phyloP scores from a whole-genome alignment of 2,329 filamentous ascomycete species.

The Venturiaceae sp. region DNA sequence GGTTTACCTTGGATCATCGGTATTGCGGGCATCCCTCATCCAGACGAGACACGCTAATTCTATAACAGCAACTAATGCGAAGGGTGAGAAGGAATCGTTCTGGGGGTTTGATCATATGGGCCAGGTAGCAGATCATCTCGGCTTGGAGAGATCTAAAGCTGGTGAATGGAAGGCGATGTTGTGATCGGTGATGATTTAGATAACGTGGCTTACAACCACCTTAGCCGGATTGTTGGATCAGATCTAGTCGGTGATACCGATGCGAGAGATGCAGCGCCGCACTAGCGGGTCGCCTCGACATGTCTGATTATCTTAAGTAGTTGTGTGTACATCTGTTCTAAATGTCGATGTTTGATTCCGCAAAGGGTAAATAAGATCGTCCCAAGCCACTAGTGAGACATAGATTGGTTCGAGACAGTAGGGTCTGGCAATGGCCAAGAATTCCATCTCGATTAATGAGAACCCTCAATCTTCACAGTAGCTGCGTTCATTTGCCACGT shows the following conservation, averaged over 20 bases:
- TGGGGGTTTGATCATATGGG: constrained; percentile 54
- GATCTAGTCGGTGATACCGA: not conserved
- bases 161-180: constrained; percentile 29
- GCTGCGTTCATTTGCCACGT: too few species aligned
- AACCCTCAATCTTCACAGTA: too few species aligned
- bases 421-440: too few species aligned
- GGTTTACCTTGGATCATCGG: constrained; percentile 49
- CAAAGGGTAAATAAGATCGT: too few species aligned
- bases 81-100: constrained; percentile 44
- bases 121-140: constrained; percentile 42
- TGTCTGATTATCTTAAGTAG: not conserved
- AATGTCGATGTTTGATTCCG: too few species aligned
- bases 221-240: not conserved
- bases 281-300: not conserved
- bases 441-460: too few species aligned
- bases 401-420: too few species aligned
- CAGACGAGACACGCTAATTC: not conserved
- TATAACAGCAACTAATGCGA: constrained; percentile 37
- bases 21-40: constrained; percentile 7
- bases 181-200: constrained; percentile 12
- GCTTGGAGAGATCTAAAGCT: constrained; percentile 30
- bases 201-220: too few species aligned
- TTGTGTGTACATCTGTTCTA: too few species aligned
- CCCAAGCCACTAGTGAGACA: too few species aligned
- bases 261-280: not conserved